These are phyloP conservation scores for Nakaseomyces nivariensis DNA, from an alignment of 1,139 yeast genomes.

Conservation along the genomic window DNA sequence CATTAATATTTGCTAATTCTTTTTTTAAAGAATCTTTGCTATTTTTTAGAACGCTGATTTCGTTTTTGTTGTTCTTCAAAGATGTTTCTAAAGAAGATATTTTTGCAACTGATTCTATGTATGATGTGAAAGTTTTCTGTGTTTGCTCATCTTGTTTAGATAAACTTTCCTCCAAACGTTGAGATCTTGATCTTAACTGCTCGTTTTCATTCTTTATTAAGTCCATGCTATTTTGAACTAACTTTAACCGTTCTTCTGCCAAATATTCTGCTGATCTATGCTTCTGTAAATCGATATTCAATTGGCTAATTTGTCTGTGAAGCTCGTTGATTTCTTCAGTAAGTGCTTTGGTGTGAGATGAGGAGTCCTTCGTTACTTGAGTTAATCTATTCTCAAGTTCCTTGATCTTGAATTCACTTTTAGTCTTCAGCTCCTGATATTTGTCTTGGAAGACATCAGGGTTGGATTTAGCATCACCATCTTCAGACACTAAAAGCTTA, in stretches of 20 bases:
- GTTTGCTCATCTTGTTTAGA: conserved; percentile 47
- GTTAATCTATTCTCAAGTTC: conserved; percentile 31
- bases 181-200: conserved; percentile 35
- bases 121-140: conserved; percentile 29
- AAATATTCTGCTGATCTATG: conserved; percentile 39
- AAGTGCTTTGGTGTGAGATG: conserved; percentile 33
- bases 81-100: conserved; percentile 26
- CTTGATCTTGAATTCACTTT: conserved; percentile 22
- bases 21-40: conserved; percentile 43
- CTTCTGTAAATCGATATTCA: conserved; percentile 38
- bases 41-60: conserved; percentile 42
- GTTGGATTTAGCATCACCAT: not conserved
- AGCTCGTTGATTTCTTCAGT: conserved; percentile 33
- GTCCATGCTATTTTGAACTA: conserved; percentile 32
- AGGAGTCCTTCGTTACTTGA: conserved; percentile 35
- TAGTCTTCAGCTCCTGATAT: conserved; percentile 23
- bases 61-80: conserved; percentile 44
- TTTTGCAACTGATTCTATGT: not conserved
- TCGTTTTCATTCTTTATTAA: conserved; percentile 37
- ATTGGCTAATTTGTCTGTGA: conserved; percentile 41
- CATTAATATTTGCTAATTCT: conserved; percentile 45
- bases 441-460: conserved; percentile 21
- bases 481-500: conserved; percentile 5
- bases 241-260: conserved; percentile 36
- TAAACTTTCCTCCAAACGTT: conserved; percentile 46